Evolutionary conservation across 1,139 yeast genomes (phyloP), one percentile per base, ranked within the genome.

Genomic region (Taphrina pruni): DNA sequence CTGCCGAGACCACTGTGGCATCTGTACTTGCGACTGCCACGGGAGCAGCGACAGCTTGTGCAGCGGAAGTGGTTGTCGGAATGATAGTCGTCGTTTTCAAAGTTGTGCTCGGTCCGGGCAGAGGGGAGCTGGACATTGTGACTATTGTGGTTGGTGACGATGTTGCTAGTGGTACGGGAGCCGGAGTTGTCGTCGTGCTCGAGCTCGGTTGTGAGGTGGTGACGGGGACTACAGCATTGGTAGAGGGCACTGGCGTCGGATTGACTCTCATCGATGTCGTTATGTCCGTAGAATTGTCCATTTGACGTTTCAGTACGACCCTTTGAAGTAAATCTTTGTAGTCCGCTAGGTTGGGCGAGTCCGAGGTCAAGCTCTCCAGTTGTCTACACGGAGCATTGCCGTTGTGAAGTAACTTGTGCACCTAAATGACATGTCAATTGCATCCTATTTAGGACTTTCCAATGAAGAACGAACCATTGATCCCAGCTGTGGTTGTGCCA

Each of bases 201-300:
- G 56, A 9, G 12, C 9, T 26, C 36, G 11, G 6, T 7, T 14
- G 8, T 3, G 58, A 32, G 9, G 58, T 36, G 21, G 58, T 9
- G 4, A 20, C 26, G 9, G 58, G 41, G n/a, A 35, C 14, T 5
- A 38, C 43, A 35, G 26, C 26, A 14, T 32, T 36, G 7, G n/a
- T 54, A 17, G 43, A 11, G 21, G 21, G 21, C 21, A 21, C 8
- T 2, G 26, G 14, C 41, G 50, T 1, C 8, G 26, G 14, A 12
- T 6, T 38, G 14, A 21, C 45, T n/a, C n/a, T n/a, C 9, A 32
- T 6, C 8, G 41, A 20, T 26, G 62, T 45, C 9, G 52, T 58
- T 32, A 54, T 14, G 17, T n/a, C 35, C n/a, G 62, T 45, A 17
- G 62, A 26, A 58, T 58, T 58, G 26, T 46, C 62, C 43, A 43